Evolutionary conservation across 805 yeast genomes (phyloP), one percentile per base, ranked within the genome.

Genomic region (Komagataella pastoris): DNA sequence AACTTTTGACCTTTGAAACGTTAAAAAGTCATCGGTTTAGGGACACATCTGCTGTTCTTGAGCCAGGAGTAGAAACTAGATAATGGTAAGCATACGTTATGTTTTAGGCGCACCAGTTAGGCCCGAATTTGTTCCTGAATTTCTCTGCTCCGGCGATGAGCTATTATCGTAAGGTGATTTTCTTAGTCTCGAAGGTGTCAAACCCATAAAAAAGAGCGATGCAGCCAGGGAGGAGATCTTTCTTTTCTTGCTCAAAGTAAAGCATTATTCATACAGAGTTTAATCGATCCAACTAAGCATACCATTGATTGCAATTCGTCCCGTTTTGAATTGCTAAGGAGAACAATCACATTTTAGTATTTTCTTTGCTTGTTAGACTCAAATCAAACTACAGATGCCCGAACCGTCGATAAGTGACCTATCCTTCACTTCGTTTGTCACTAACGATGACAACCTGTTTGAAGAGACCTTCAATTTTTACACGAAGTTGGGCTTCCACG

Each of bases 371-470:
- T 30, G 12, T 14, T 30, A 30, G 40, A 30, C 40, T 30, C 40
- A 30, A 30, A 30, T 30, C 14, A 5, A 30, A 14, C 8, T 30
- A 30, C 14, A 14, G 14, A 30, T 30, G 40, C 40, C 40, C 2
- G 40, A 30, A 30, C 40, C 40, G 3, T 10, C 40, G 10, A 30
- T 30, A 30, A 30, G 40, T 8, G 40, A 10, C 5, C 40, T 30
- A 7, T 77, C 85, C 24, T 81, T 77, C 60, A 69, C 79, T 23
- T 83, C 91, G 44, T 68, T 84, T 51, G 79, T 80, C 47, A 81
- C 89, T 7, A 65, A 70, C 50, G 75, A 74, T 57, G 68, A 73
- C 3, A 65, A 63, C 7, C 61, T 64, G 44, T 85, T 77, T 64
- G 67, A 68, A 4, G 61, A 68, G 40, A 61, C 84, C 10, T 67